Base-by-base conservation (phyloP, 225 moss, liverwort and hornwort species). In the Sphagnum contortum region DNA sequence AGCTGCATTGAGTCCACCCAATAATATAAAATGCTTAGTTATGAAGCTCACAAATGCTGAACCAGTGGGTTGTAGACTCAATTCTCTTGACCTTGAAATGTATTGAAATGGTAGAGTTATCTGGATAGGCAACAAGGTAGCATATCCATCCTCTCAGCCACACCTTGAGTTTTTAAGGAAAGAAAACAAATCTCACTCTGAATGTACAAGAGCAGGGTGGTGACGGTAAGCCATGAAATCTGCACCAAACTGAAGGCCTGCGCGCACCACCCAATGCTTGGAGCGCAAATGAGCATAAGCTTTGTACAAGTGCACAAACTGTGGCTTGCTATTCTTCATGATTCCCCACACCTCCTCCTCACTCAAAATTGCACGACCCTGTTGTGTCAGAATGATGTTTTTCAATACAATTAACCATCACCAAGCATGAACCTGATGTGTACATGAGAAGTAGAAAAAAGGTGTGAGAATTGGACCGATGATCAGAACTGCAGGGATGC, bases 211-310 rank as follows among this genome's bases (percentile, higher is more conserved):
- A 53, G 79, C 86, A 60, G 96, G 96, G 72, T 93, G 96, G 77
- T 98, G 96, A 51, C 87, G 87, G 71, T 98, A 98, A 3, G 90
- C 96, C 92, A 98, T 83, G 67, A 93, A 98, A 62, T 98, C 90
- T 56, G 93, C 96, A 59, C 96, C 93, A 74, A 77, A 98, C 70
- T 98, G 93, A 75, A 90, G 88, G 74, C 96, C 96, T 59, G 89
- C 74, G 44, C 85, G 83, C 65, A 98, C 84, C 59, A 93, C 96
- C 96, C 96, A 98, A 62, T 85, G 63, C 64, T 78, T 89, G 5
- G 67, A 73, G 57, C 96, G 90, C 7, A 98, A 73, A 75, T 98
- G 80, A 55, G 88, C 81, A 68, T 89, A 98, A 46, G 90, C 92
- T 55, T 80, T 72, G 11, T 91, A 93, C 47, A 77, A 55, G 8